These are phyloP conservation scores for Colletotrichum cereale DNA, from an alignment of 2,329 filamentous ascomycete species.

Conservation along the genomic window DNA sequence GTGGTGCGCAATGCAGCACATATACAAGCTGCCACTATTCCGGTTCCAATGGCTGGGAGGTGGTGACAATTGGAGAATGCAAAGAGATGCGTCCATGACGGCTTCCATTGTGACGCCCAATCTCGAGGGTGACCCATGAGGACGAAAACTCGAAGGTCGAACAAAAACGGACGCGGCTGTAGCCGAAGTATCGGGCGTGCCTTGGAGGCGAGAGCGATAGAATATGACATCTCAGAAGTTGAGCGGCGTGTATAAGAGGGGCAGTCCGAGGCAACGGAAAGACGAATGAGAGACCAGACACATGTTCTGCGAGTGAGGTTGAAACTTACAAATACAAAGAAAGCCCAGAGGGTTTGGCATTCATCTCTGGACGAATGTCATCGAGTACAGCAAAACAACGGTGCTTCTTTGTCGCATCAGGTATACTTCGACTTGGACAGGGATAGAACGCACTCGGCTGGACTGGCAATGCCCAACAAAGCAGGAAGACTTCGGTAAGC, in stretches of 20 bases:
- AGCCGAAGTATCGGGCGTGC: not conserved
- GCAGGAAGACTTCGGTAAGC: not conserved
- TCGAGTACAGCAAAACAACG: not conserved
- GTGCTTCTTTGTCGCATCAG: not conserved
- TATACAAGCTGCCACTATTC: conserved; percentile 66
- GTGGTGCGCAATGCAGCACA: conserved; percentile 74
- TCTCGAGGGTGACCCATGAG: not conserved
- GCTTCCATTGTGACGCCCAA: not conserved
- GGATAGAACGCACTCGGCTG: not conserved
- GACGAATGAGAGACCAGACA: not conserved
- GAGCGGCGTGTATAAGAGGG: no score
- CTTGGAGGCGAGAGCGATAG: no score
- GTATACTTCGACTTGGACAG: not conserved
- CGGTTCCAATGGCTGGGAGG: conserved; percentile 64
- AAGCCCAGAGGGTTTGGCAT: no score
- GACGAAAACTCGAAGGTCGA: no score
- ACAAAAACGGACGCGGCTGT: not conserved
- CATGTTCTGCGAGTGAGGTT: not conserved
- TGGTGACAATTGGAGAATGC: conserved; percentile 77
- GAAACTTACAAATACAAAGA: not conserved
- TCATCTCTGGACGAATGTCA: not conserved
- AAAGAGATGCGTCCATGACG: conserved; percentile 69
- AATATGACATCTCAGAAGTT: not conserved
- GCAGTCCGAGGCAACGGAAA: not conserved
- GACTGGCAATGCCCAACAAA: not conserved